Conservation (phyloP, 805 yeast species). For the Pichia scutulata region DNA sequence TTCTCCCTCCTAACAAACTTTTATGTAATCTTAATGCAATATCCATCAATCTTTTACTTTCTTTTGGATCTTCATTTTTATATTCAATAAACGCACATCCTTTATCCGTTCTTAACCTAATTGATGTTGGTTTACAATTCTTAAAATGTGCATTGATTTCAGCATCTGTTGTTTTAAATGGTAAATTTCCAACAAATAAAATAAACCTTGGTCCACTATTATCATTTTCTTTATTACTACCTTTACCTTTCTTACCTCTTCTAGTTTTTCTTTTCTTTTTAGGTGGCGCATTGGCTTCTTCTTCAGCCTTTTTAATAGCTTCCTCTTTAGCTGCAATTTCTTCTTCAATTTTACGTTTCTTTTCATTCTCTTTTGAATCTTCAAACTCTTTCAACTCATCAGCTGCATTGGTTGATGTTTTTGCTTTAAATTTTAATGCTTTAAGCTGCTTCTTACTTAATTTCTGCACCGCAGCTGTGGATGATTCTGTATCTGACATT, state of each 20-base stretch:
- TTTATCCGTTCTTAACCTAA: constrained; percentile 75
- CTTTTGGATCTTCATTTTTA: constrained; percentile 33
- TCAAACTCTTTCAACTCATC: constrained; percentile 27
- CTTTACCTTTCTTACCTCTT: constrained; percentile 68
- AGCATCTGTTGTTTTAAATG: constrained; percentile 57
- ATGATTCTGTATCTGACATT: constrained; percentile 6
- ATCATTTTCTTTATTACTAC: constrained; percentile 24
- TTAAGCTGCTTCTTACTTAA: constrained; percentile 60
- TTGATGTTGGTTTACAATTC: constrained; percentile 59
- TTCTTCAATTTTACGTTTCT: constrained; percentile 22
- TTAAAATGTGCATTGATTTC: constrained; percentile 68
- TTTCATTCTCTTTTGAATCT: constrained; percentile 11
- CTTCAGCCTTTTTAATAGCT: constrained; percentile 15
- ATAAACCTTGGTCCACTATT: constrained; percentile 59
- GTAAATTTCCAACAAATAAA: constrained; percentile 85
- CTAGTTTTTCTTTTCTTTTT: constrained; percentile 68
- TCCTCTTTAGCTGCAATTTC: constrained; percentile 21
- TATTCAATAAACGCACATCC: constrained; percentile 93
- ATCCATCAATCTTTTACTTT: constrained; percentile 75
- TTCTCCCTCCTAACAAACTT: constrained; percentile 56
- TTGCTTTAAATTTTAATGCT: constrained; percentile 47
- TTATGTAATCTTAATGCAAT: constrained; percentile 81
- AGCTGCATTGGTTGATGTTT: constrained; percentile 30
- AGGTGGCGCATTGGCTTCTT: constrained; percentile 26
- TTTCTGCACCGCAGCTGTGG: constrained; percentile 24